Evolutionary conservation across 1,284 basidiomycete species (phyloP).

Genomic region (Chalciporus sp.): DNA sequence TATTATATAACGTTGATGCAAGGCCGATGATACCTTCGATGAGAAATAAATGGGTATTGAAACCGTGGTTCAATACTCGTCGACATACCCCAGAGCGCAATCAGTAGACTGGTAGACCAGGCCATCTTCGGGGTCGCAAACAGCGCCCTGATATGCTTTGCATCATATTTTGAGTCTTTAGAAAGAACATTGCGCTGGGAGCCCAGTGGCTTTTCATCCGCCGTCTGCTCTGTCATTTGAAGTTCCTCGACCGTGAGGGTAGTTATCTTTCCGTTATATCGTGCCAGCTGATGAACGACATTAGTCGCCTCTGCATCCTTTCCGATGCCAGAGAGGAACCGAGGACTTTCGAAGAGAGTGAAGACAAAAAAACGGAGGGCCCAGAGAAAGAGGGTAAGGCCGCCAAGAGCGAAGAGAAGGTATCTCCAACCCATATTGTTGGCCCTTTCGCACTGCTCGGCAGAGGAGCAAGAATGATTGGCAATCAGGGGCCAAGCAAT

Average conservation of each 20-base stretch:
- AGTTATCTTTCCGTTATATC: conserved; percentile 53
- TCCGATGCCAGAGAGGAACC: conserved; percentile 63
- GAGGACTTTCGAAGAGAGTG: conserved; percentile 61
- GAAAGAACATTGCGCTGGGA: conserved; percentile 31
- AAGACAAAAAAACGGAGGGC: conserved; percentile 62
- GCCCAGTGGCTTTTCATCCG: background rate
- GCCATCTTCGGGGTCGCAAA: conserved; percentile 60
- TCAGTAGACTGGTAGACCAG: conserved; percentile 57
- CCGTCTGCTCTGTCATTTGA: conserved; percentile 18
- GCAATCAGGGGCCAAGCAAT: conserved; percentile 54
- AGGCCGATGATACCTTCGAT: conserved; percentile 58
- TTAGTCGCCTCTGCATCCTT: conserved; percentile 64
- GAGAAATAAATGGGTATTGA: background rate
- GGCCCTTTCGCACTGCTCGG: conserved; percentile 39
- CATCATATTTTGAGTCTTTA: conserved; percentile 40
- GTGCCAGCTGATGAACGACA: conserved; percentile 60
- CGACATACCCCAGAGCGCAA: conserved; percentile 54
- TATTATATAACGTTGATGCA: conserved; percentile 62
- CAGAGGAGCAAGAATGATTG: conserved; percentile 46
- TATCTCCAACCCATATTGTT: conserved; percentile 66
- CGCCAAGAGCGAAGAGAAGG: conserved; percentile 44
- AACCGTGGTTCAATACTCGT: background rate
- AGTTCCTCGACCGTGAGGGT: conserved; percentile 46
- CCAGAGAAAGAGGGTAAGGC: conserved; percentile 56
- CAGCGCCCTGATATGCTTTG: conserved; percentile 51